phyloP scores from a whole-genome alignment of 768 basidiomycete species.

The Agrocybe pediades region DNA sequence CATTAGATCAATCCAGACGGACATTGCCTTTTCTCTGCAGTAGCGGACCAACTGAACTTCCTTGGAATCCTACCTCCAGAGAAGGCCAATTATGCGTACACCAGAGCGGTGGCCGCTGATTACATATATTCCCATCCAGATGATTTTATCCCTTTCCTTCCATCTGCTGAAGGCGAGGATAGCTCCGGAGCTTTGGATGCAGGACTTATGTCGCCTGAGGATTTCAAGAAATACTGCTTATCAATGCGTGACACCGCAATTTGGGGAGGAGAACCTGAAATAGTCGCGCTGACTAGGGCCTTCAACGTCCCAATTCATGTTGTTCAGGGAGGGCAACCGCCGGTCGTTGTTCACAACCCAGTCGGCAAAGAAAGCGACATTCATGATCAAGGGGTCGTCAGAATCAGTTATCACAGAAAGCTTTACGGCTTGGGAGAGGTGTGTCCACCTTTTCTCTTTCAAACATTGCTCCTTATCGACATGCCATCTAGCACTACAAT shows the following conservation, averaged over 20 bases:
- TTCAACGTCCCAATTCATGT: slow-evolving; percentile 89
- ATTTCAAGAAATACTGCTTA: slow-evolving; percentile 76
- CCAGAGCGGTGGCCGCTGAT: slow-evolving; percentile 71
- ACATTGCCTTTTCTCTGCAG: slow-evolving; percentile 92
- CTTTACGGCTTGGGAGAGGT: slow-evolving; percentile 98
- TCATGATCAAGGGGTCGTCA: slow-evolving; percentile 43
- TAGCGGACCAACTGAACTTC: slow-evolving; percentile 88
- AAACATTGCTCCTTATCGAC: not conserved
- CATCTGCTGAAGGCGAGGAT: slow-evolving; percentile 72
- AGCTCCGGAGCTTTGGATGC: slow-evolving; percentile 59
- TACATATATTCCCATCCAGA: slow-evolving; percentile 84
- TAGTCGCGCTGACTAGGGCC: slow-evolving; percentile 81
- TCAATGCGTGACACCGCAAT: slow-evolving; percentile 80
- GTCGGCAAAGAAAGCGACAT: slow-evolving; percentile 29
- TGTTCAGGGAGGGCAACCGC: slow-evolving; percentile 79
- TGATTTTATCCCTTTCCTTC: slow-evolving; percentile 93
- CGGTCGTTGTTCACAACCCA: slow-evolving; percentile 83
- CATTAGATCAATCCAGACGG: slow-evolving; percentile 93
- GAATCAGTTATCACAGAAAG: slow-evolving; percentile 89
- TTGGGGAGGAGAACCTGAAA: slow-evolving; percentile 99
- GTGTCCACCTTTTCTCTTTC: slow-evolving; percentile 25
- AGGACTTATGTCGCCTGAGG: slow-evolving; percentile 69
- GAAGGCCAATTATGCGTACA: slow-evolving; percentile 59
- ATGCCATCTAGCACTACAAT: slow-evolving; percentile 75
- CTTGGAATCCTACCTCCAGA: slow-evolving; percentile 62